A percentile compares a stretch with the other conserved stretches of the same genome.
Evolutionary conservation across 805 yeast genomes (phyloP).

Genomic region (Henningerozyma blattae): DNA sequence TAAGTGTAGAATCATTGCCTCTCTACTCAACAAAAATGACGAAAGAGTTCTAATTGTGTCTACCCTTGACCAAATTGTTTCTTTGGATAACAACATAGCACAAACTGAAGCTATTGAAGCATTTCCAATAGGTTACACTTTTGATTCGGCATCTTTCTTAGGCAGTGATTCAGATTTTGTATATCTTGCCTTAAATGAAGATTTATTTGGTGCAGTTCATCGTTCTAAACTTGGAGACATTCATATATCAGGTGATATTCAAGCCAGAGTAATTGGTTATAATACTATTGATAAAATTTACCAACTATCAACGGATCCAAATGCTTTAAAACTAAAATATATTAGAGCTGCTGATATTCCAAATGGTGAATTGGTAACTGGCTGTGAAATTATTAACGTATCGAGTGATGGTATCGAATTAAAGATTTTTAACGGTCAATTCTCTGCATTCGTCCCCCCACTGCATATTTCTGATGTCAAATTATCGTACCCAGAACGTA

Average conservation of each 20-base stretch:
- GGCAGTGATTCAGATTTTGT: slow-evolving; percentile 49
- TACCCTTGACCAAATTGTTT: slow-evolving; percentile 40
- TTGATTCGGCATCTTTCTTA: slow-evolving; percentile 39
- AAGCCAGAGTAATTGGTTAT: slow-evolving; percentile 72
- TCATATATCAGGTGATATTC: slow-evolving; percentile 47
- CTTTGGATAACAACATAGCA: slow-evolving; percentile 7
- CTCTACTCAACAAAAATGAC: slow-evolving; percentile 36
- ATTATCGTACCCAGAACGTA: slow-evolving; percentile 81
- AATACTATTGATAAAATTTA: slow-evolving; percentile 55
- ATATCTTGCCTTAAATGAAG: slow-evolving; percentile 45
- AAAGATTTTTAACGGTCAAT: slow-evolving; percentile 46
- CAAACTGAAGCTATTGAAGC: slow-evolving; percentile 39
- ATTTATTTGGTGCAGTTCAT: slow-evolving; percentile 62
- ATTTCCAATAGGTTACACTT: slow-evolving; percentile 66
- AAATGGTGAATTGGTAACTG: slow-evolving; percentile 51
- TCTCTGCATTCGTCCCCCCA: slow-evolving; percentile 63
- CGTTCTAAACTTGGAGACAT: slow-evolving; percentile 49
- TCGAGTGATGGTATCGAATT: slow-evolving; percentile 56
- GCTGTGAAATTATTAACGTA: slow-evolving; percentile 45
- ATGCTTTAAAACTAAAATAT: slow-evolving; percentile 50
- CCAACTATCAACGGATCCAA: slow-evolving; percentile 57
- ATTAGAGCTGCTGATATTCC: slow-evolving; percentile 63
- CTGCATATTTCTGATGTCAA: slow-evolving; percentile 75
- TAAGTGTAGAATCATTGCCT: slow-evolving; percentile 60
- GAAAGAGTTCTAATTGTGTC: slow-evolving; percentile 54